phyloP scores from a whole-genome alignment of 73 alveolate species.

The Loxodes magnus region DNA sequence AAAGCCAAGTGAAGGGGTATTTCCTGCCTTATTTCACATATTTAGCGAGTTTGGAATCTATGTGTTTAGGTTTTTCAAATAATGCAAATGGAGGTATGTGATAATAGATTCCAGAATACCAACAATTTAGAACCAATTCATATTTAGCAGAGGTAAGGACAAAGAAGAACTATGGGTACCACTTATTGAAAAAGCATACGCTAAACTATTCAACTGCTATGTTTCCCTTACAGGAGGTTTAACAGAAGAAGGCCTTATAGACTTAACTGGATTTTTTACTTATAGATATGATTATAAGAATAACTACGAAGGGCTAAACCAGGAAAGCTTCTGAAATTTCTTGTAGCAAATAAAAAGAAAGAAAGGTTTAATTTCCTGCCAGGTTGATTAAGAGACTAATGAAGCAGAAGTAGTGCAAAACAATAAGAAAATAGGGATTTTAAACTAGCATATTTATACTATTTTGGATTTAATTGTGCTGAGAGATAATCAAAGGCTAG shows the following conservation, averaged over 20 bases:
- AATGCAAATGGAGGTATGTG: conserved; percentile 78
- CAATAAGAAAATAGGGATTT: no score
- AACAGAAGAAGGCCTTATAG: conserved; percentile 91
- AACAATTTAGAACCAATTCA: conserved; percentile 16
- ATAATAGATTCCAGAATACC: conserved; percentile 91
- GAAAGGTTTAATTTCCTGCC: no score
- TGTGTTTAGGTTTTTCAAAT: conserved; percentile 85
- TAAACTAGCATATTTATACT: conserved; percentile 82
- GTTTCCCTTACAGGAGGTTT: conserved; percentile 85
- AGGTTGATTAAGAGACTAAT: no score
- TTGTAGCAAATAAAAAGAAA: no score
- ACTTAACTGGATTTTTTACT: conserved; percentile 90
- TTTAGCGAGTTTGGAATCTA: conserved; percentile 81
- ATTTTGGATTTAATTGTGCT: conserved; percentile 15
- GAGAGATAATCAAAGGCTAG: conserved; percentile 59
- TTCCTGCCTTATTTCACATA: conserved; percentile 92
- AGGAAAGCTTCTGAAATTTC: no score
- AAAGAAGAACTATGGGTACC: conserved; percentile 92
- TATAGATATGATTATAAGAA: no score
- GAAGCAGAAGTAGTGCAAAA: no score
- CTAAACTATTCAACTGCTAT: conserved; percentile 90
- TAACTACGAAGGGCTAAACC: no score
- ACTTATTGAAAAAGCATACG: conserved; percentile 95
- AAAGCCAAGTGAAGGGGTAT: conserved; percentile 73
- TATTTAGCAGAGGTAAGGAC: conserved; percentile 76